These are phyloP conservation scores for Powellomyces hirtus DNA, from an alignment of 192 early-diverging fungal genomes.

Conservation along the genomic window DNA sequence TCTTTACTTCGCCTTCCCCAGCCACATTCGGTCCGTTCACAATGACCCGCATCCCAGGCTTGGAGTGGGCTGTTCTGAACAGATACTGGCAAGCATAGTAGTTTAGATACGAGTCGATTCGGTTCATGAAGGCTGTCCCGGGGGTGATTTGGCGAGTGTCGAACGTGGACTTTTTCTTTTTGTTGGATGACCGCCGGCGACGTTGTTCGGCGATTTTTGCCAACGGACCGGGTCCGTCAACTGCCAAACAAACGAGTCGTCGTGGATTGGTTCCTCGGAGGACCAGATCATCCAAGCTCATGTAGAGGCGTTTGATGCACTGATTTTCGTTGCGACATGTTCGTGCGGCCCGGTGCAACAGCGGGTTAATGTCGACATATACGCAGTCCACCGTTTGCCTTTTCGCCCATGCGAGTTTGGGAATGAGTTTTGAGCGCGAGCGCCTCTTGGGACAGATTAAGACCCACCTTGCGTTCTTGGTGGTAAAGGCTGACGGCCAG, in stretches of 20 bases:
- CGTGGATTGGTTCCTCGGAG: neutral
- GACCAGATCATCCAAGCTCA: neutral
- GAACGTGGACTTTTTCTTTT: neutral
- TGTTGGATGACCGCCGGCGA: neutral
- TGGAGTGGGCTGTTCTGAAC: neutral
- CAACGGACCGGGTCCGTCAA: neutral
- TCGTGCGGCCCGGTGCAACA: neutral
- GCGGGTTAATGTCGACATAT: neutral
- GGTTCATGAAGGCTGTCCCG: neutral
- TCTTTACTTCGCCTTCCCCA: neutral
- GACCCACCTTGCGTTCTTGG: neutral
- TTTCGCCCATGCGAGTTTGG: neutral
- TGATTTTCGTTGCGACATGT: neutral
- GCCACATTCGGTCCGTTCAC: neutral
- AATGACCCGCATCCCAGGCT: neutral
- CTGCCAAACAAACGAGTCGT: neutral
- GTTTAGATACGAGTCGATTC: neutral
- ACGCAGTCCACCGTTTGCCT: neutral
- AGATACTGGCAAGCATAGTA: neutral
- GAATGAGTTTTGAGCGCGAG: neutral
- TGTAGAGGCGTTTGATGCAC: neutral
- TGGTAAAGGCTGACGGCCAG: neutral
- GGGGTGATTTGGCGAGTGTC: neutral
- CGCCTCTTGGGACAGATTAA: neutral
- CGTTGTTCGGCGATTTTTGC: neutral